Evolutionary conservation across 1,284 basidiomycete species (phyloP).

Genomic region (Ganoderma boninense): DNA sequence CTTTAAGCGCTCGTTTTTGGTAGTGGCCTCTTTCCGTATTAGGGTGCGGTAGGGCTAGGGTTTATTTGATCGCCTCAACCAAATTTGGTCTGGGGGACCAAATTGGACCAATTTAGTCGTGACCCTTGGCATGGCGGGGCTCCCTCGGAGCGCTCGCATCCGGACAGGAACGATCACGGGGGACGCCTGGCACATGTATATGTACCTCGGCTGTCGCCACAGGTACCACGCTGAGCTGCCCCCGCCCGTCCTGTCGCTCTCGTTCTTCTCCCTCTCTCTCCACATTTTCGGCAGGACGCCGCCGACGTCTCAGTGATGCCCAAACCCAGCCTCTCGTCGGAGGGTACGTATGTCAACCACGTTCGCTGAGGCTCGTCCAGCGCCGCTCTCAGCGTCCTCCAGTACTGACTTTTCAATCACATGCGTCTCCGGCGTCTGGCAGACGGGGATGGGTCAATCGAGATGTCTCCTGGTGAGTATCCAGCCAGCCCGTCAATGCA

Average conservation of each 20-base stretch:
- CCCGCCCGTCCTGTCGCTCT: neutral
- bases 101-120: no score
- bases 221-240: neutral
- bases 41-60: no score
- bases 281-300: conserved; percentile 5
- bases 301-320: conserved; percentile 8
- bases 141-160: neutral
- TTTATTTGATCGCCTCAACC: no score
- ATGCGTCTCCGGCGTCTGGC: conserved; percentile 2
- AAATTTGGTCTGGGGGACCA: no score
- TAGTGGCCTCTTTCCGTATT: no score
- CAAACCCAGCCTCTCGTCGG: conserved; percentile 10
- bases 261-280: neutral
- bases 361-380: neutral
- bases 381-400: neutral
- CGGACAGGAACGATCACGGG: conserved; percentile 1
- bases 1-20: no score
- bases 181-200: neutral
- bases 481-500: neutral
- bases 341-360: neutral
- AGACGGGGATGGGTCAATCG: conserved; percentile 17
- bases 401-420: neutral
- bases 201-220: conserved; percentile 6
- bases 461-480: conserved; percentile 15
- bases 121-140: no score